These are phyloP conservation scores for Aphanomyces stellatus DNA, from an alignment of 352 stramenopile species.

Conservation along the genomic window DNA sequence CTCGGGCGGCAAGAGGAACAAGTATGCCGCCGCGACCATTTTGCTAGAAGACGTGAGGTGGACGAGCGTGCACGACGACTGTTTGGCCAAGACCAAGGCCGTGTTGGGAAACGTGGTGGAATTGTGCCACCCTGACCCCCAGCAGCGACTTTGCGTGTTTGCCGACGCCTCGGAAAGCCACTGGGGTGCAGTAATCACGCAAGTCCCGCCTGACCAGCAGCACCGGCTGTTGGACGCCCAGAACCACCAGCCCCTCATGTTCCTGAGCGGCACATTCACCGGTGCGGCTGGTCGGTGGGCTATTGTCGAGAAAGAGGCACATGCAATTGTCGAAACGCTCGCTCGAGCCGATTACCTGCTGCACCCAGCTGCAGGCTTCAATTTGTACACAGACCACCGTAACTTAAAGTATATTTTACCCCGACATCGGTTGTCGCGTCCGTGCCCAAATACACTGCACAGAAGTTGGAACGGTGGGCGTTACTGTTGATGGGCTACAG, in stretches of 20 bases:
- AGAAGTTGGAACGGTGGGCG: conserved; percentile 23
- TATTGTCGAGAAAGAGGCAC: conserved; percentile 15
- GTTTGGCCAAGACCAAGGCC: neutral
- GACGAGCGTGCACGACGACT: neutral
- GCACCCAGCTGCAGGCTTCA: conserved; percentile 3
- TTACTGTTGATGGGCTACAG: conserved; percentile 19
- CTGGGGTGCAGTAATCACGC: neutral
- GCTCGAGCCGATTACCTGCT: neutral
- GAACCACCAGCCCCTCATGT: neutral
- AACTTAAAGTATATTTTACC: conserved; percentile 9
- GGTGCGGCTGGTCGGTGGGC: neutral
- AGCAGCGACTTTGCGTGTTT: conserved; percentile 11
- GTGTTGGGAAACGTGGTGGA: neutral
- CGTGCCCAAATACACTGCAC: conserved; percentile 20
- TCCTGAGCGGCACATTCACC: neutral
- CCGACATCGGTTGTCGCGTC: neutral
- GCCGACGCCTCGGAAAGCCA: conserved; percentile 3
- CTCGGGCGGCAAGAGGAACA: conserved; percentile 2
- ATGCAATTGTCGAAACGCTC: conserved; percentile 10
- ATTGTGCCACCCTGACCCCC: neutral
- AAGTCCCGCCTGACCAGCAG: conserved; percentile 2
- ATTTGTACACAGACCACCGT: conserved; percentile 9
- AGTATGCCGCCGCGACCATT: neutral
- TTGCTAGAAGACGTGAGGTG: neutral
- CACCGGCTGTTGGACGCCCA: neutral